A percentile compares a stretch with the other conserved stretches of the same genome.
phyloP scores from a whole-genome alignment of 1,284 basidiomycete species.

The Entoloma clypeatum region DNA sequence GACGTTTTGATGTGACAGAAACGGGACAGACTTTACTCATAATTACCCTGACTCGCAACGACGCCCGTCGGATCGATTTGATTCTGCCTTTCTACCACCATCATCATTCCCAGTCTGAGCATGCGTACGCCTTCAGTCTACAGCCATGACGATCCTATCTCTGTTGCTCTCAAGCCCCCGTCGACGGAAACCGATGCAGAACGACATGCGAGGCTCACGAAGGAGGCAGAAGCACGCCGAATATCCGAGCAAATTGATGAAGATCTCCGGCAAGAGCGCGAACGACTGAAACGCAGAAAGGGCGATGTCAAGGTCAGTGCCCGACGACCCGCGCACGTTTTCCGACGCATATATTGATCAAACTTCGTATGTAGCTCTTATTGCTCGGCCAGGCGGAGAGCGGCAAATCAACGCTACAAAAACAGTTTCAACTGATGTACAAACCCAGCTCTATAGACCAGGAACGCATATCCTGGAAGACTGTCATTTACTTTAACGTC shows the following conservation, averaged over 20 bases:
- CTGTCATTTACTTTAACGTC: constrained; percentile 82
- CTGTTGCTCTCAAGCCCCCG: constrained; percentile 63
- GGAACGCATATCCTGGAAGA: constrained; percentile 76
- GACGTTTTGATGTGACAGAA: constrained; percentile 27
- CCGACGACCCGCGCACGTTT: constrained; percentile 1
- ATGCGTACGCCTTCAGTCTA: constrained; percentile 65
- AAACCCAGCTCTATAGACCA: constrained; percentile 70
- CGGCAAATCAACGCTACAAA: constrained; percentile 78
- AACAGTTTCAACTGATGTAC: constrained; percentile 85
- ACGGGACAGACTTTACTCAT: constrained; percentile 14
- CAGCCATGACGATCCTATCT: constrained; percentile 70
- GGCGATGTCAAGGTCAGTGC: constrained; percentile 67
- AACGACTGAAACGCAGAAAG: constrained; percentile 56
- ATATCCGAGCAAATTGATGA: constrained; percentile 79
- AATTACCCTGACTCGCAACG: constrained; percentile 14
- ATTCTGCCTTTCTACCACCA: constrained; percentile 29
- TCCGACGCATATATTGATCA: constrained; percentile 33
- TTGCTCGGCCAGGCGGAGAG: constrained; percentile 80
- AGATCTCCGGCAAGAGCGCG: constrained; percentile 64
- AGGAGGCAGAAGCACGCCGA: constrained; percentile 69
- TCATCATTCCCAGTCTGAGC: constrained; percentile 31
- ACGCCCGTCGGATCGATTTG: too few species aligned
- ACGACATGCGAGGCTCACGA: constrained; percentile 51
- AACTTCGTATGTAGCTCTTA: constrained; percentile 46
- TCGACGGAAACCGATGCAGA: constrained; percentile 62